A percentile compares a stretch with the other conserved stretches of the same genome.
phyloP scores from a whole-genome alignment of 805 yeast species.

The Pichia ethanolica region DNA sequence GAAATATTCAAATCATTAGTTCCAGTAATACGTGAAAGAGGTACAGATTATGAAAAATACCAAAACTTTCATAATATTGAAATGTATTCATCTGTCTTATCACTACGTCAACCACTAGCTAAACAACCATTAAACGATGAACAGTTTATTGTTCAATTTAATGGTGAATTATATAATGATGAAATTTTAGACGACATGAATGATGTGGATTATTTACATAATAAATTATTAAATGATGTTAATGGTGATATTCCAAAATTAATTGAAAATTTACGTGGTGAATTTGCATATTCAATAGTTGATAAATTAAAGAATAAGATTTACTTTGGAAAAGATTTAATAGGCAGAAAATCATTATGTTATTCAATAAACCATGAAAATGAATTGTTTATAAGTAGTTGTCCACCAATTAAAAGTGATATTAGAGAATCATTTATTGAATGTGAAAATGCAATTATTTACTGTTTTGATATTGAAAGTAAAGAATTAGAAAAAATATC shows the following conservation, averaged over 20 bases:
- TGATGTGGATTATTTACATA: constrained; percentile 54
- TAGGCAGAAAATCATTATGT: constrained; percentile 76
- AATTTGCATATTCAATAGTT: constrained; percentile 61
- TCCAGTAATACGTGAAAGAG: constrained; percentile 48
- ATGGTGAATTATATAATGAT: constrained; percentile 79
- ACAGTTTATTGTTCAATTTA: constrained; percentile 58
- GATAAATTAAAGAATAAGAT: constrained; percentile 36
- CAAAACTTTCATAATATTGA: constrained; percentile 25
- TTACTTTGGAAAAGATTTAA: constrained; percentile 75
- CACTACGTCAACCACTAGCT: constrained; percentile 72
- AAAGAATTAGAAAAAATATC: constrained; percentile 9
- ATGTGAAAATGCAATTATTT: constrained; percentile 47
- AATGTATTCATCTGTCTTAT: constrained; percentile 64
- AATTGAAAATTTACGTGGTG: constrained; percentile 57
- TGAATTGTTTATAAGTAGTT: constrained; percentile 42
- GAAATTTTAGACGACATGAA: constrained; percentile 40
- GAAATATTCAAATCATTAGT: constrained; percentile 29
- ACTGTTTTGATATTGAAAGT: constrained; percentile 31
- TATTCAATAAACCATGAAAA: constrained; percentile 25
- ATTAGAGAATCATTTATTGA: constrained; percentile 34
- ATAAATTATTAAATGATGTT: constrained; percentile 22
- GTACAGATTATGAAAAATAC: constrained; percentile 49
- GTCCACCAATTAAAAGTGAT: constrained; percentile 30
- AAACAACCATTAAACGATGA: constrained; percentile 53
- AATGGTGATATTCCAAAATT: constrained; percentile 33